These are phyloP conservation scores for Microascus cirrosus DNA, from an alignment of 2,329 filamentous ascomycete genomes.

Conservation along the genomic window DNA sequence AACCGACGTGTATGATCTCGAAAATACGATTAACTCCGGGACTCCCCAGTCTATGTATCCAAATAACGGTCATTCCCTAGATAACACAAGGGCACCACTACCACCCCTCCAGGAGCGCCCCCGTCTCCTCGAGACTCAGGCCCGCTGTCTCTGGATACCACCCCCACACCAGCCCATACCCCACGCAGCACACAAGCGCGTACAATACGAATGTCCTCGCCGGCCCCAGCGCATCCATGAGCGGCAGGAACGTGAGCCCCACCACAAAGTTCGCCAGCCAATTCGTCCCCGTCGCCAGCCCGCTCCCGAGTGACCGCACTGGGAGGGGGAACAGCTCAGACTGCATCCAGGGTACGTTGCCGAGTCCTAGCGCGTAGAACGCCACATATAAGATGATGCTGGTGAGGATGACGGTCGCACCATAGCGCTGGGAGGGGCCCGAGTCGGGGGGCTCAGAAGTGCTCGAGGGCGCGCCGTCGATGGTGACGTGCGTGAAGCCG, in stretches of 20 bases:
- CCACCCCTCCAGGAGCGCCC: constrained; percentile 55
- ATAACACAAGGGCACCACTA: constrained; percentile 43
- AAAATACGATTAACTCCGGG: too few relatives aligned
- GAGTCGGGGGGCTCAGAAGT: constrained; percentile 10
- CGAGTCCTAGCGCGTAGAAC: constrained; percentile 75
- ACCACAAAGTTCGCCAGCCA: constrained; percentile 84
- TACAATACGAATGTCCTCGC: constrained; percentile 76
- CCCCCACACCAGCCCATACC: constrained; percentile 57
- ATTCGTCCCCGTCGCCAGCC: constrained; percentile 66
- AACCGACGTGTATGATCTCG: too few relatives aligned
- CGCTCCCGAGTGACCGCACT: constrained; percentile 62
- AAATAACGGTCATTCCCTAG: background rate
- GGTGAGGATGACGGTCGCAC: constrained; percentile 48
- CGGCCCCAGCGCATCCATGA: constrained; percentile 69
- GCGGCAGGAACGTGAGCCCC: constrained; percentile 75
- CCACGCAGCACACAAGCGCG: constrained; percentile 54
- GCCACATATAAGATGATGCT: constrained; percentile 78
- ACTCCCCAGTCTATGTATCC: background rate
- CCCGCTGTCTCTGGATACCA: constrained; percentile 85
- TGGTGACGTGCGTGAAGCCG: constrained; percentile 56
- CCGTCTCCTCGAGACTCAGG: constrained; percentile 69
- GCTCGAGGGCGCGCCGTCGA: constrained; percentile 15
- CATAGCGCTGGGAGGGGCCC: constrained; percentile 7
- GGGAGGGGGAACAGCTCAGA: constrained; percentile 77
- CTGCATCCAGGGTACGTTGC: constrained; percentile 94